These are phyloP conservation scores for Cladosporium sphaerospermum DNA, from an alignment of 2,329 filamentous ascomycete species.

Conservation along the genomic window DNA sequence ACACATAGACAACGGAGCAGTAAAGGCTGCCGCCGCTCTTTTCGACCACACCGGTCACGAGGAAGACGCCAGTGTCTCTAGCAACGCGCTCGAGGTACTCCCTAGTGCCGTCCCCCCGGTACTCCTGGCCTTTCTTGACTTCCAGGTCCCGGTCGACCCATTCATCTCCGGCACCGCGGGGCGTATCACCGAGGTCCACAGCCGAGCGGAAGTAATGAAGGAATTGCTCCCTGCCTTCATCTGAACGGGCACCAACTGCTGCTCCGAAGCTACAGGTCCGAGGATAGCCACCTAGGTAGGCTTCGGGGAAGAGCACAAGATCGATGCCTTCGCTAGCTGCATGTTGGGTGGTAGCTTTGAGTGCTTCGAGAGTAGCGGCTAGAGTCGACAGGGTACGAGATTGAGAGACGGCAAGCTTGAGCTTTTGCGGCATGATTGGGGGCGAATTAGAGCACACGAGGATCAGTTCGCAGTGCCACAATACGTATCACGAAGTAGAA, in stretches of 20 bases:
- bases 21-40: constrained; percentile 75
- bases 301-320: constrained; percentile 83
- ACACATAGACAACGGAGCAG: constrained; percentile 76
- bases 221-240: constrained; percentile 72
- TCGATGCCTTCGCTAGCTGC: constrained; percentile 58
- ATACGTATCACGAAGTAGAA: neutral
- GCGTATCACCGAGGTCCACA: constrained; percentile 79
- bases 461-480: too few species aligned
- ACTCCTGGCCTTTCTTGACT: constrained; percentile 40
- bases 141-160: constrained; percentile 63
- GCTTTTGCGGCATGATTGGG: constrained; percentile 24
- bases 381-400: constrained; percentile 42
- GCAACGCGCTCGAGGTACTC: constrained; percentile 74
- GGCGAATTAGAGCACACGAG: neutral
- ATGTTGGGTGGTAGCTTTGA: constrained; percentile 55
- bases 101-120: constrained; percentile 66
- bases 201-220: constrained; percentile 71
- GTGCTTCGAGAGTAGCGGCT: constrained; percentile 57
- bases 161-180: constrained; percentile 58
- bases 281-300: constrained; percentile 86
- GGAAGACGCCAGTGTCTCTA: constrained; percentile 69
- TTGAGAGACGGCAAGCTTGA: constrained; percentile 46
- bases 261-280: constrained; percentile 73
- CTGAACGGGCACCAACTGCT: constrained; percentile 61
- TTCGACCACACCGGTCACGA: constrained; percentile 76